These are phyloP conservation scores for Hyaloperonospora arabidopsidis DNA, from an alignment of 352 stramenopile species.

Conservation along the genomic window DNA sequence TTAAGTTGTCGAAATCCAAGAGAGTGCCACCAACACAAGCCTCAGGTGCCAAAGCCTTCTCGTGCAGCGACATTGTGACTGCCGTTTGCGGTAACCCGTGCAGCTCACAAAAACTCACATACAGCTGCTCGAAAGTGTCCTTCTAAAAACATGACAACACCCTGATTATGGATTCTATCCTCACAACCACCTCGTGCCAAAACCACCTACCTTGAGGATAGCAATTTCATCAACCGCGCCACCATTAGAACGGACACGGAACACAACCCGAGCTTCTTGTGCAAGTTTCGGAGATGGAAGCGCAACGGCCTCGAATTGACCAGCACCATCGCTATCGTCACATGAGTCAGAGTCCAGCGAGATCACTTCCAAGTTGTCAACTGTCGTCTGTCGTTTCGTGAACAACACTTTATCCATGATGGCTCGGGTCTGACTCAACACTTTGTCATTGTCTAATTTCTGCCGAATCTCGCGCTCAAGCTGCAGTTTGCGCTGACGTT, in stretches of 20 bases:
- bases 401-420: conserved; percentile 42
- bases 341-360: conserved; percentile 47
- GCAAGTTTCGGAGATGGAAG: not conserved
- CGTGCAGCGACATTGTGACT: conserved; percentile 58
- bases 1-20: conserved; percentile 51
- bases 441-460: conserved; percentile 41
- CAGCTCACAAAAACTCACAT: conserved; percentile 54
- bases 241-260: conserved; percentile 60
- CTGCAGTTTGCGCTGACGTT: conserved; percentile 28
- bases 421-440: conserved; percentile 52
- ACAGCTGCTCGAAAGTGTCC: conserved; percentile 54
- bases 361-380: conserved; percentile 37
- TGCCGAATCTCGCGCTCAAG: conserved; percentile 50
- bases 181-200: not conserved
- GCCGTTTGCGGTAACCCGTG: conserved; percentile 50
- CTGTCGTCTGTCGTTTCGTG: conserved; percentile 17
- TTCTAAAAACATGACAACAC: conserved; percentile 28
- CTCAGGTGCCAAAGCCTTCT: conserved; percentile 24
- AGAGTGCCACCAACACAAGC: conserved; percentile 31
- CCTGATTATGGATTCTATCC: not conserved
- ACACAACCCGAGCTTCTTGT: conserved; percentile 45
- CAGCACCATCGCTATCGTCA: conserved; percentile 19
- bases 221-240: conserved; percentile 40
- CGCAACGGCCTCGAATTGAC: conserved; percentile 2
- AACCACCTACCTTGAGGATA: conserved; percentile 41